These are phyloP conservation scores for Tulasnella sp. DNA, from an alignment of 768 basidiomycete genomes.

Conservation along the genomic window DNA sequence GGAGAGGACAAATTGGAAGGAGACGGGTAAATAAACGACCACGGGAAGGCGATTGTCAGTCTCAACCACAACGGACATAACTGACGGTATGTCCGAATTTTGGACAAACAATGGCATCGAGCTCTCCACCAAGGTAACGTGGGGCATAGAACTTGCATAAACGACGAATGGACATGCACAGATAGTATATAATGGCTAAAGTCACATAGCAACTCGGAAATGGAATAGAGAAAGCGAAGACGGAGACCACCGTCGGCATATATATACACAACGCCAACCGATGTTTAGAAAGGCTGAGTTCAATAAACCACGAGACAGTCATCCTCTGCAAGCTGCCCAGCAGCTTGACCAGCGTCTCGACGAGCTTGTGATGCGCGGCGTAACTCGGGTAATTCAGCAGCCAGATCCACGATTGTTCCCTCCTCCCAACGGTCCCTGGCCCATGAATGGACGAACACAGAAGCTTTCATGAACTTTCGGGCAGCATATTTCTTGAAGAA, in stretches of 20 bases:
- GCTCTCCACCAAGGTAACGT: not conserved
- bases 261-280: not conserved
- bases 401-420: constrained; percentile 48
- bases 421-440: constrained; percentile 60
- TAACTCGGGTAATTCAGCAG: constrained; percentile 49
- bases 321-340: constrained; percentile 7
- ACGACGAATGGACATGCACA: not conserved
- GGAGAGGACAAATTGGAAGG: not conserved
- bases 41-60: not conserved
- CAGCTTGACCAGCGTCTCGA: constrained; percentile 17
- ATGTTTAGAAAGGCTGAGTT: not conserved
- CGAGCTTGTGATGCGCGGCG: constrained; percentile 2
- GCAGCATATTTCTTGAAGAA: constrained; percentile 85
- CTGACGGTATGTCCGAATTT: not conserved
- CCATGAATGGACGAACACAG: constrained; percentile 79
- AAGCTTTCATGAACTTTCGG: constrained; percentile 81
- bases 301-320: not conserved
- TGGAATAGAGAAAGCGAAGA: not conserved
- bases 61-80: not conserved
- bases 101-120: not conserved
- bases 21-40: not conserved
- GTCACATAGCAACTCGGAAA: not conserved
- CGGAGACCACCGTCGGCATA: not conserved
- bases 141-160: not conserved
- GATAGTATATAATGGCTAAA: not conserved